Percentiles rank a stretch among this genome's conserved stretches.
These are phyloP conservation scores for Eucalyptus fibrosa DNA, from an alignment of 345 rosid genomes.

Conservation along the genomic window DNA sequence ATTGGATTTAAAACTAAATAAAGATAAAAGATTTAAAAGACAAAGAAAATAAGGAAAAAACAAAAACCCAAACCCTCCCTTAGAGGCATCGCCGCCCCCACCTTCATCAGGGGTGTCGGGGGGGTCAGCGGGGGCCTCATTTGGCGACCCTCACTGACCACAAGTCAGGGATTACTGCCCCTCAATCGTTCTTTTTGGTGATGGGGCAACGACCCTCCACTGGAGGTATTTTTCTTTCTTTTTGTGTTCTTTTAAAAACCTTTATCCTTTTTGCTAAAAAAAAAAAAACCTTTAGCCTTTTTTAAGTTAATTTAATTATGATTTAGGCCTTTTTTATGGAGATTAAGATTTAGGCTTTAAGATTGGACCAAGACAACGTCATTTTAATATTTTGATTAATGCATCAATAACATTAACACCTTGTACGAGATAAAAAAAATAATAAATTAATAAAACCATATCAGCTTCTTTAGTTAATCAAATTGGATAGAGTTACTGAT, in stretches of 20 bases:
- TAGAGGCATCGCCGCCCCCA: not conserved
- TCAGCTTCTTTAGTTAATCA: not conserved
- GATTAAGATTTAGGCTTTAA: not conserved
- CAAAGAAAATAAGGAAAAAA: not conserved
- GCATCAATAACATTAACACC: not conserved
- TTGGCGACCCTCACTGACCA: not conserved
- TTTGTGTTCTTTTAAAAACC: not conserved
- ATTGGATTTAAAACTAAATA: too few relatives aligned
- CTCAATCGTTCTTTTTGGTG: not conserved
- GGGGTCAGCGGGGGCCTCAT: too few relatives aligned
- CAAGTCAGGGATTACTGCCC: not conserved
- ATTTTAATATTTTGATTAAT: not conserved
- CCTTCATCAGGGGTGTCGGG: not conserved
- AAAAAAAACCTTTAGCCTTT: not conserved
- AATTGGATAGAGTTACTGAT: too few relatives aligned
- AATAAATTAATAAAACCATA: too few relatives aligned
- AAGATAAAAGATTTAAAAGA: not conserved
- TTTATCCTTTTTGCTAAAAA: not conserved
- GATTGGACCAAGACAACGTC: accelerated
- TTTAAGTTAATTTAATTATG: too few relatives aligned
- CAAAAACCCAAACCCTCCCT: not conserved
- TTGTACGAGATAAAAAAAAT: not conserved
- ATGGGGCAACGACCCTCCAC: not conserved
- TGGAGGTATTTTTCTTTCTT: not conserved
- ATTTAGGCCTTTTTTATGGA: not conserved